Conservation (phyloP, 2,329 filamentous ascomycete species). For the Monilinia laxa region DNA sequence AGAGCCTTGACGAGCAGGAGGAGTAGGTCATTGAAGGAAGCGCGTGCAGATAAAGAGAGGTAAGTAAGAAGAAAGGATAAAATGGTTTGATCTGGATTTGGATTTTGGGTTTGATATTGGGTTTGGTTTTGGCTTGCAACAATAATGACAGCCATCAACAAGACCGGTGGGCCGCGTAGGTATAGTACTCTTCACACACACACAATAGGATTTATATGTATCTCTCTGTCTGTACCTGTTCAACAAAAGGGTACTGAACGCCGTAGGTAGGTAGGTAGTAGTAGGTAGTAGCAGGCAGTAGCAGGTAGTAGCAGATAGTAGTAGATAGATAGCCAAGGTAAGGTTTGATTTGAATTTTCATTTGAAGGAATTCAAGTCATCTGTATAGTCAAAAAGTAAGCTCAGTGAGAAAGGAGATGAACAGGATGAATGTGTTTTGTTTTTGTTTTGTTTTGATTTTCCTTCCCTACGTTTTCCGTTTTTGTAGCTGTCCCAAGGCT, state of each 20-base stretch:
- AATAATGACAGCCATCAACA: neutral
- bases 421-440: too few species aligned
- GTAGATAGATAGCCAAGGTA: too few species aligned
- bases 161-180: neutral
- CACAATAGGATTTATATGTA: neutral
- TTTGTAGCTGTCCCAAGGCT: neutral
- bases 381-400: too few species aligned
- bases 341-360: too few species aligned
- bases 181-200: neutral
- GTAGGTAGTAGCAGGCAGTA: too few species aligned
- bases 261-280: too few species aligned
- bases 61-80: conserved; percentile 8
- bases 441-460: neutral
- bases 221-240: too few species aligned
- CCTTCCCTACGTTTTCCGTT: neutral
- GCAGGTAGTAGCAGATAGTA: too few species aligned
- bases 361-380: too few species aligned
- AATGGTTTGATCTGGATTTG: neutral
- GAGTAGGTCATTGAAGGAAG: conserved; percentile 8
- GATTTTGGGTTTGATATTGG: neutral
- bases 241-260: too few species aligned
- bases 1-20: neutral
- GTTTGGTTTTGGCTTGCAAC: conserved; percentile 4
- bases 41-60: conserved; percentile 8
- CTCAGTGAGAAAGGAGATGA: too few species aligned